These are phyloP conservation scores for Petunia hybrid DNA, from an alignment of 305 asterid species.

Conservation along the genomic window DNA sequence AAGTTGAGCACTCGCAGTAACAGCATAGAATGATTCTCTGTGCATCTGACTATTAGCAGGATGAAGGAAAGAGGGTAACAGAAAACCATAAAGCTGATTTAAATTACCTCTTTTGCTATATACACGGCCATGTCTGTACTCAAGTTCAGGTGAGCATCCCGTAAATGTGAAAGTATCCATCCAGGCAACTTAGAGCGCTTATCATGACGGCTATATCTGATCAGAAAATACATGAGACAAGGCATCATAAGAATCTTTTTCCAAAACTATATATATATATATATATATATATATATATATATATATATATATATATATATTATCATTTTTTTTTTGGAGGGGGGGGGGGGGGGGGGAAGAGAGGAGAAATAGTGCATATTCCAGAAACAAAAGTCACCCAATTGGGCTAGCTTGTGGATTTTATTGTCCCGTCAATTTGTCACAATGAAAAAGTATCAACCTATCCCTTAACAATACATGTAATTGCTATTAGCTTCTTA, in stretches of 20 bases:
- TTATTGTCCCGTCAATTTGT: background rate
- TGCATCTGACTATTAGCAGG: constrained; percentile 17
- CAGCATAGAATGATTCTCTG: constrained; percentile 11
- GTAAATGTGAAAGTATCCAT: constrained; percentile 96
- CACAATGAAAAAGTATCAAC: background rate
- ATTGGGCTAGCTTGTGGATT: background rate
- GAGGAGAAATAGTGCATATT: background rate
- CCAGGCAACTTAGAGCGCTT: constrained; percentile 95
- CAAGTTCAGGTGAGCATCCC: constrained; percentile 94
- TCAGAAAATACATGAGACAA: constrained; percentile 24
- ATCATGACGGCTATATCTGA: constrained; percentile 94
- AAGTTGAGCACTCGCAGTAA: background rate
- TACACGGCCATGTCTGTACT: constrained; percentile 99
- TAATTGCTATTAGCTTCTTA: background rate
- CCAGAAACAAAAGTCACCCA: background rate
- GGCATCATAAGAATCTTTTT: constrained; percentile 9
- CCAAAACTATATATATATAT: background rate
- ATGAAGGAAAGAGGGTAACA: background rate
- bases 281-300: too few species aligned
- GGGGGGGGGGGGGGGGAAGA: background rate
- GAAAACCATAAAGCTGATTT: background rate
- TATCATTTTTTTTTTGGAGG: background rate
- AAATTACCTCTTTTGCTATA: constrained; percentile 92
- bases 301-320: too few species aligned
- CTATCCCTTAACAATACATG: background rate